These are phyloP conservation scores for Trichoderma gracile DNA, from an alignment of 2,329 filamentous ascomycete species.

Conservation along the genomic window DNA sequence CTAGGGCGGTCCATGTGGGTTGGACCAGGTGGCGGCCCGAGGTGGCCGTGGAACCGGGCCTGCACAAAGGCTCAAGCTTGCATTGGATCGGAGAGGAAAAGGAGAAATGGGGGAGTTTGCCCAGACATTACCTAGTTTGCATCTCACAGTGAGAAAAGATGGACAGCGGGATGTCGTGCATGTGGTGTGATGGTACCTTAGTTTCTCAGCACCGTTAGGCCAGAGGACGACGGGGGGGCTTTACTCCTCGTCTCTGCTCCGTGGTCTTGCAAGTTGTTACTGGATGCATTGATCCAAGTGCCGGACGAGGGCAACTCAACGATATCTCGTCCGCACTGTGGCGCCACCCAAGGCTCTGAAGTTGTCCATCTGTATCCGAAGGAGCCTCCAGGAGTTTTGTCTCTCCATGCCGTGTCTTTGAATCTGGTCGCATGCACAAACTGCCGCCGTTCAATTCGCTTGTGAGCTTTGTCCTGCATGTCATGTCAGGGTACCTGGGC, in stretches of 20 bases:
- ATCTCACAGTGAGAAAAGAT: conserved; percentile 17
- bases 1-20: conserved; percentile 16
- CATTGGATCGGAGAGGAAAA: conserved; percentile 5
- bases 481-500: background rate
- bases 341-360: no score
- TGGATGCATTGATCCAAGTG: background rate
- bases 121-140: conserved; percentile 11
- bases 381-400: no score
- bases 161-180: conserved; percentile 24
- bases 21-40: conserved; percentile 24
- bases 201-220: background rate
- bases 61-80: conserved; percentile 3
- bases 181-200: conserved; percentile 22
- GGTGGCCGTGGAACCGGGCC: conserved; percentile 23
- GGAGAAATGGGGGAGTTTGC: background rate
- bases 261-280: no score
- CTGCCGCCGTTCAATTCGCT: background rate
- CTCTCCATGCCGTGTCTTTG: no score
- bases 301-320: background rate
- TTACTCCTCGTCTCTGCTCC: background rate
- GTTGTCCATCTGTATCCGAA: no score
- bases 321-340: no score
- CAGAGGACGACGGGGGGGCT: background rate
- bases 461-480: background rate
- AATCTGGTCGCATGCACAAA: background rate